Percentiles rank a stretch among this genome's conserved stretches.
phyloP scores from a whole-genome alignment of 805 yeast genomes.

The Wickerhamomyces tratensis region DNA sequence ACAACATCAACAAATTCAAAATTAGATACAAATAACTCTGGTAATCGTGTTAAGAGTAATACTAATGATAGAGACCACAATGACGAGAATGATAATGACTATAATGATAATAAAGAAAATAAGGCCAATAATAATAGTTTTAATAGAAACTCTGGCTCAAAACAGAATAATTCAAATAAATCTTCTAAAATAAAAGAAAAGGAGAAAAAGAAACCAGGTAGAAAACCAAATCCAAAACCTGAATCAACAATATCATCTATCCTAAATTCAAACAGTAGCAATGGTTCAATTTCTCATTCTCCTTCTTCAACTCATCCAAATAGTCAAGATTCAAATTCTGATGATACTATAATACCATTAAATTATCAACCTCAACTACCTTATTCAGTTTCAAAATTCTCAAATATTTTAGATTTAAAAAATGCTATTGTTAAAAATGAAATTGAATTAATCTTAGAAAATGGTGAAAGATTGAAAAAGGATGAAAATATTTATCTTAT shows the following conservation, averaged over 20 bases:
- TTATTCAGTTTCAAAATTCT: conserved; percentile 12
- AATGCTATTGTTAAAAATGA: conserved; percentile 25
- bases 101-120: too few species aligned
- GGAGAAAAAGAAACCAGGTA: neutral
- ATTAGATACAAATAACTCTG: too few species aligned
- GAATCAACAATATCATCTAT: neutral
- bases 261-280: too few species aligned
- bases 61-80: too few species aligned
- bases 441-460: conserved; percentile 8
- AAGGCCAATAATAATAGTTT: too few species aligned
- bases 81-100: too few species aligned
- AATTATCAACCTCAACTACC: conserved; percentile 15
- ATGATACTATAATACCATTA: conserved; percentile 7
- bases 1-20: too few species aligned
- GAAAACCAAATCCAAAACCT: neutral
- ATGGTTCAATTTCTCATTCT: neutral
- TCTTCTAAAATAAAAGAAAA: neutral
- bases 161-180: too few species aligned
- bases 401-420: conserved; percentile 26
- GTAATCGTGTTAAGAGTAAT: too few species aligned
- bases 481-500: conserved; percentile 71
- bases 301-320: neutral
- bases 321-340: conserved; percentile 1
- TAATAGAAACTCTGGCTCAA: too few species aligned
- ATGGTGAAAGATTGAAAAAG: conserved; percentile 14